phyloP scores from a whole-genome alignment of 441 rosid species.

The Pelargonium australe region DNA sequence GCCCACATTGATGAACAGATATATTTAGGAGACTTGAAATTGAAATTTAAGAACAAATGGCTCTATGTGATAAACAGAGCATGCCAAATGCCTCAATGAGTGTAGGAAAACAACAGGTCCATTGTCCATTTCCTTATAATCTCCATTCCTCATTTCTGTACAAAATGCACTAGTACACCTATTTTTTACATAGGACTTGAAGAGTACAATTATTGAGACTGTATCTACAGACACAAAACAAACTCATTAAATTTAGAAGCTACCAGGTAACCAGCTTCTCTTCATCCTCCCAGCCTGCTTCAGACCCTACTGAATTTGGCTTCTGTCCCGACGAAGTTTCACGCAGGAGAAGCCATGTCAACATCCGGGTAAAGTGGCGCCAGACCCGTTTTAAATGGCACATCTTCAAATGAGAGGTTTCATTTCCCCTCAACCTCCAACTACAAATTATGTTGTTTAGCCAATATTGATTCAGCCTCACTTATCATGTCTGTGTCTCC shows the following conservation, averaged over 20 bases:
- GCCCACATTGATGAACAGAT: no score
- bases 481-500: slow-evolving; percentile 27
- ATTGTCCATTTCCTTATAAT: no score
- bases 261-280: neutral
- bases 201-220: neutral
- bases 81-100: no score
- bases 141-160: no score
- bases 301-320: slow-evolving; percentile 24
- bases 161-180: no score
- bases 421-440: neutral
- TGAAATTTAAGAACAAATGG: no score
- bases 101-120: no score
- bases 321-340: slow-evolving; percentile 30
- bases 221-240: slow-evolving; percentile 8
- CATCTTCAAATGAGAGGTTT: neutral
- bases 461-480: neutral
- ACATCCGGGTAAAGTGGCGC: neutral
- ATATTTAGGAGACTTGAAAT: no score
- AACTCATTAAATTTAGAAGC: neutral
- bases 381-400: slow-evolving; percentile 5
- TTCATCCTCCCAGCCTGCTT: neutral
- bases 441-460: neutral
- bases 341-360: neutral
- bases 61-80: no score
- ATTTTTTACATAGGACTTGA: neutral